Evolutionary conservation across 2,329 filamentous ascomycete genomes (phyloP), one percentile per base, ranked within the genome.

Genomic region (Paraphoma sp.): DNA sequence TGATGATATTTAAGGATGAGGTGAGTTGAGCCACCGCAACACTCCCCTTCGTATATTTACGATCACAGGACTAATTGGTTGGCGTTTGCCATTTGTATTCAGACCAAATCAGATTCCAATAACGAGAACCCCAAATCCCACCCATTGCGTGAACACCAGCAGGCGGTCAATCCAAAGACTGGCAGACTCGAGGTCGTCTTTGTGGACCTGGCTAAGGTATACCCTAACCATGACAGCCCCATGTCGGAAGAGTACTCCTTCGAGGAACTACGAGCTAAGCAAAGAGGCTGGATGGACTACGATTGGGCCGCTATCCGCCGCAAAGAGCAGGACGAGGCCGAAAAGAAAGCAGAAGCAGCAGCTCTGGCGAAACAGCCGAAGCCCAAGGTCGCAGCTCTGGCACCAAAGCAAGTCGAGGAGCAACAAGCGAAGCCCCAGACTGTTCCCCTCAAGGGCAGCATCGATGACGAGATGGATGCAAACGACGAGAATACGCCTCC

Each of bases 1-100:
- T 99, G 88, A 83, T 89, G 72, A 86, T 99, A 45, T 99, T 97
- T 83, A 94, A 91, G 83, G 95, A 99, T 83, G 83, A 90, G 90
- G 95, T 99, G 89, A 89, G 92, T 84, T 75, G 40, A 60, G 38
- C 56, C 40, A 54, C 63, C 57, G 45, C 55, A 52, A 59, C 52
- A 56, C 16, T 42, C 69, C 84, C 84, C 67, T 66, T 63, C 69
- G 64, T 31, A 62, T 76, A 74, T 72, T 71, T 75, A 76, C 71
- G 67, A 71, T 68, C 68, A 62, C 63, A 97, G 93, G 93, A 97
- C 93, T 97, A 97, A 97, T 94, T 83, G 79, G 80, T 77, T 79
- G 79, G 76, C 76, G 76, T 75, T 77, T 75, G 71, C 71, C 71
- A 64, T 70, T 79, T 79, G 85, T 86, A 84, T 71, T 82, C 78